A percentile compares a stretch with the other conserved stretches of the same genome.
Evolutionary conservation across 2,329 filamentous ascomycete species (phyloP).

Genomic region (Fusarium cyanostomum): DNA sequence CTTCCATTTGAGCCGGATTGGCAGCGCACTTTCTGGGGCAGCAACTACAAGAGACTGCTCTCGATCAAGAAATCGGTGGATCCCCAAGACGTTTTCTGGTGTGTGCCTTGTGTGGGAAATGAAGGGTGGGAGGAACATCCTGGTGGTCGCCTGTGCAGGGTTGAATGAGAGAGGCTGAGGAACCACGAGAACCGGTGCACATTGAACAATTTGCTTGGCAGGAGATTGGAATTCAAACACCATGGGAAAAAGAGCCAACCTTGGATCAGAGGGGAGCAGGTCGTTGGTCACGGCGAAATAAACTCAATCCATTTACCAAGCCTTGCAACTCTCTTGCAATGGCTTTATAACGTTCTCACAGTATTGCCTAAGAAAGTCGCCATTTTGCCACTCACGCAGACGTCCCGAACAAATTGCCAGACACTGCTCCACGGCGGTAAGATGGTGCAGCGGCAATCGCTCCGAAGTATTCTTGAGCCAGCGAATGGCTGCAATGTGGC

Average conservation of each 20-base stretch:
- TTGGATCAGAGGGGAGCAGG: too few relatives aligned
- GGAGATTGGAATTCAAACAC: too few relatives aligned
- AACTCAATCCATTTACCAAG: background rate
- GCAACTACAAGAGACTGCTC: conserved; percentile 56
- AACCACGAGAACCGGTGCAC: background rate
- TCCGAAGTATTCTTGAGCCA: background rate
- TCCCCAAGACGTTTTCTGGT: conserved; percentile 59
- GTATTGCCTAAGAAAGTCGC: background rate
- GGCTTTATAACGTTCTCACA: background rate
- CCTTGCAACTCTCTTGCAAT: background rate
- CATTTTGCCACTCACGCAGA: background rate
- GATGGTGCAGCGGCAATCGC: background rate
- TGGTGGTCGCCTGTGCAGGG: conserved; percentile 41
- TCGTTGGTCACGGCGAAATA: too few relatives aligned
- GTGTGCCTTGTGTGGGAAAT: conserved; percentile 58
- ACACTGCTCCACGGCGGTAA: background rate
- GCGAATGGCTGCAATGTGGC: background rate
- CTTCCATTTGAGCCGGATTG: conserved; percentile 50
- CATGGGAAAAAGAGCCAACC: too few relatives aligned
- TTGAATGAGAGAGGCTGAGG: background rate
- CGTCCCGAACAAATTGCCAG: background rate
- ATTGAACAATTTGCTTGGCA: background rate
- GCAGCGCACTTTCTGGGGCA: conserved; percentile 55
- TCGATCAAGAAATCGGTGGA: conserved; percentile 58
- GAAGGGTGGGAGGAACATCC: conserved; percentile 50